These are phyloP conservation scores for Diversispora eburnea DNA, from an alignment of 192 early-diverging fungal species.

Conservation along the genomic window DNA sequence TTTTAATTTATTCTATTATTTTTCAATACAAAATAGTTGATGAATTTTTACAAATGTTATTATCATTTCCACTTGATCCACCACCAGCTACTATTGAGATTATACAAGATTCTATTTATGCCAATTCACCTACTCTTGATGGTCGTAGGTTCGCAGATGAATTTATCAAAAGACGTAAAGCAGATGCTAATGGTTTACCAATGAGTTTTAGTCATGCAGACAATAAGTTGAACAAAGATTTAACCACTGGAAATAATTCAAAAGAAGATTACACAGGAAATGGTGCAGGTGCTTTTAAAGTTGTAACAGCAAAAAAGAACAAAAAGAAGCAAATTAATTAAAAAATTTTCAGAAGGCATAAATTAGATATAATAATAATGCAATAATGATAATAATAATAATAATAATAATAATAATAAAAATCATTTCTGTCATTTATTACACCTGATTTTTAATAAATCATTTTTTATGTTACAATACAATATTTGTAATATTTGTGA, in stretches of 20 bases:
- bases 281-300: slow-evolving; percentile 36
- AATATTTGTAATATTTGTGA: too few species aligned
- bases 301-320: slow-evolving; percentile 43
- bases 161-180: slow-evolving; percentile 71
- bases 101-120: slow-evolving; percentile 72
- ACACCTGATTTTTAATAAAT: too few species aligned
- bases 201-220: slow-evolving; percentile 28
- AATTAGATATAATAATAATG: too few species aligned
- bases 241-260: slow-evolving; percentile 27
- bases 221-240: slow-evolving; percentile 28
- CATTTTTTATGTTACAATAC: too few species aligned
- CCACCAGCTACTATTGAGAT: slow-evolving; percentile 65
- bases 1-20: too few species aligned
- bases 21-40: slow-evolving; percentile 36
- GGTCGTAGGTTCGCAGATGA: slow-evolving; percentile 77
- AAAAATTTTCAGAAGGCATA: too few species aligned
- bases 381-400: too few species aligned
- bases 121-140: slow-evolving; percentile 67
- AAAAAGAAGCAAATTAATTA: slow-evolving; percentile 36
- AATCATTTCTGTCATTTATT: too few species aligned
- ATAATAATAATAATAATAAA: too few species aligned
- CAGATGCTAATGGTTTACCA: slow-evolving; percentile 50
- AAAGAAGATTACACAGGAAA: slow-evolving; percentile 16
- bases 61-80: slow-evolving; percentile 68
- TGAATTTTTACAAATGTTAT: slow-evolving; percentile 74